These are phyloP conservation scores for Schizosaccharomyces japonicus DNA, from an alignment of 805 yeast genomes.

Conservation along the genomic window DNA sequence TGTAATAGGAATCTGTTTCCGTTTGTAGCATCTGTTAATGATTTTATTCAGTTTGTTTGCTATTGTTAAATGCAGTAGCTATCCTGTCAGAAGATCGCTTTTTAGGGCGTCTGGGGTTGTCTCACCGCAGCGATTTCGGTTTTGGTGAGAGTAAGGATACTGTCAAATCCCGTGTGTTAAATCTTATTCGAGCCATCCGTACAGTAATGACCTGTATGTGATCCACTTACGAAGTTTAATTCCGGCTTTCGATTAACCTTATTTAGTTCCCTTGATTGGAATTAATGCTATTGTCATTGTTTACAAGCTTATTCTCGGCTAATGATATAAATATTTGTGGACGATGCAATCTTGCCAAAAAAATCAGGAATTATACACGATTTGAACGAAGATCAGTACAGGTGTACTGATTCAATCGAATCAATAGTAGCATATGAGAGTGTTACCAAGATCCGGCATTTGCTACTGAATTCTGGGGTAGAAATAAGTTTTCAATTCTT, in stretches of 20 bases:
- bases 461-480: too few relatives aligned
- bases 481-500: too few relatives aligned
- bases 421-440: too few relatives aligned
- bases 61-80: constrained; percentile 51
- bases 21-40: too few relatives aligned
- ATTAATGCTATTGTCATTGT: constrained; percentile 40
- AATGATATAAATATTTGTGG: constrained; percentile 7
- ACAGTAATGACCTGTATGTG: constrained; percentile 42
- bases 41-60: constrained; percentile 14
- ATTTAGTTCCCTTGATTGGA: constrained; percentile 39
- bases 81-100: constrained; percentile 62
- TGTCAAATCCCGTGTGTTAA: constrained; percentile 35
- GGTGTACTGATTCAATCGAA: too few relatives aligned
- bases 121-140: constrained; percentile 20
- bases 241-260: constrained; percentile 6
- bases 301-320: constrained; percentile 50
- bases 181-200: constrained; percentile 47
- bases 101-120: constrained; percentile 37
- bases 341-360: too few relatives aligned
- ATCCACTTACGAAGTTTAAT: background rate
- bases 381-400: too few relatives aligned
- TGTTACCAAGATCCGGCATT: too few relatives aligned
- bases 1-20: too few relatives aligned
- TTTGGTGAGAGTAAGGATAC: constrained; percentile 24
- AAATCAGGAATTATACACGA: too few relatives aligned